phyloP scores from a whole-genome alignment of 805 yeast genomes.

The Teunomyces tritomae region DNA sequence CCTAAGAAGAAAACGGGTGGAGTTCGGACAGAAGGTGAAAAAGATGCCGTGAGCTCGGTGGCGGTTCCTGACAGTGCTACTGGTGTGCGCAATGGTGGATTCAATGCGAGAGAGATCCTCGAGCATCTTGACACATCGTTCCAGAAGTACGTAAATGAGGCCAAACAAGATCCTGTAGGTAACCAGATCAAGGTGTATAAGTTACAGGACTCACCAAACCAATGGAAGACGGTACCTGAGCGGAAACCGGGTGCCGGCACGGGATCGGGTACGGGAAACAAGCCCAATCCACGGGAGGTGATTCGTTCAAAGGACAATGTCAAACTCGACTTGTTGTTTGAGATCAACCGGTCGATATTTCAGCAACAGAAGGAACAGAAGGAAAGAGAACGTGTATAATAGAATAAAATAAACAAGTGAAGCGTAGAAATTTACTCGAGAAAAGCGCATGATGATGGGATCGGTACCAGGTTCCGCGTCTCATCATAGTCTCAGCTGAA shows the following conservation, averaged over 20 bases:
- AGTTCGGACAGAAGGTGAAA: background rate
- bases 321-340: constrained; percentile 17
- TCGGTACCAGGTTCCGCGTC: background rate
- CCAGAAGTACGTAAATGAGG: constrained; percentile 15
- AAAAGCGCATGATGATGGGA: background rate
- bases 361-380: constrained; percentile 12
- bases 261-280: background rate
- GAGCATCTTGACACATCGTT: constrained; percentile 16
- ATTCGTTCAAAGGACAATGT: constrained; percentile 7
- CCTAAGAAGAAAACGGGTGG: constrained; percentile 1
- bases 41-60: no score
- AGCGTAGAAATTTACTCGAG: no score
- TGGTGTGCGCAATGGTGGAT: background rate
- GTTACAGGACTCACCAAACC: constrained; percentile 22
- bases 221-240: constrained; percentile 15
- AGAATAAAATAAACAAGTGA: background rate
- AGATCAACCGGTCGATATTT: constrained; percentile 17
- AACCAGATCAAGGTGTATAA: constrained; percentile 18
- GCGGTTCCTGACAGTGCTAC: no score
- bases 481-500: background rate
- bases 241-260: background rate
- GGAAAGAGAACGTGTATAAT: background rate
- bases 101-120: constrained; percentile 20
- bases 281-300: constrained; percentile 3
- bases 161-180: constrained; percentile 20